A percentile compares a stretch with the other conserved stretches of the same genome.
Evolutionary conservation across 352 stramenopile species (phyloP).

Genomic region (Bremia lactucae): DNA sequence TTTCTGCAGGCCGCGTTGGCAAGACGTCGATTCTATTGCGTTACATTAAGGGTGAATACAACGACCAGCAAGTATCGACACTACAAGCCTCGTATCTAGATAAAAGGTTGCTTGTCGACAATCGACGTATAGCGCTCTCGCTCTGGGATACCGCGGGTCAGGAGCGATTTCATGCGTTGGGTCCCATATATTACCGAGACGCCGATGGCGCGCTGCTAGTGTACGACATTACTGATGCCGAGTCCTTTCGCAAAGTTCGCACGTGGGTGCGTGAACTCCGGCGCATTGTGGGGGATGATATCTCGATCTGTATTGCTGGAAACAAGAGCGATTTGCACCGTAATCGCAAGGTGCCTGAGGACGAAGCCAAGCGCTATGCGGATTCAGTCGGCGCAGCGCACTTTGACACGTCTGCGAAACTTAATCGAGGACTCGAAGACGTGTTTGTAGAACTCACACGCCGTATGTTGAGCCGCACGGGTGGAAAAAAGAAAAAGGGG

Average conservation of each 20-base stretch:
- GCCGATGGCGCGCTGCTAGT: conserved; percentile 83
- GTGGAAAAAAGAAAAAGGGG: conserved; percentile 69
- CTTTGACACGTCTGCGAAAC: conserved; percentile 87
- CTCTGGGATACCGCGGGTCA: conserved; percentile 85
- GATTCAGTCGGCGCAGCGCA: conserved; percentile 80
- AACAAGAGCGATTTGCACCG: conserved; percentile 90
- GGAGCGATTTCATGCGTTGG: conserved; percentile 81
- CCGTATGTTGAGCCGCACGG: conserved; percentile 58
- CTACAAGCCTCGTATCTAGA: conserved; percentile 91
- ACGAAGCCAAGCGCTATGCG: conserved; percentile 78
- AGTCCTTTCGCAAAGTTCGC: conserved; percentile 87
- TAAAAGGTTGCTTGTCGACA: conserved; percentile 83
- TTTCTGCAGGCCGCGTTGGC: conserved; percentile 77
- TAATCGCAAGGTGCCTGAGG: conserved; percentile 78
- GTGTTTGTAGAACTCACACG: conserved; percentile 86
- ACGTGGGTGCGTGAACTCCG: conserved; percentile 90
- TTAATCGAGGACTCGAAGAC: conserved; percentile 87
- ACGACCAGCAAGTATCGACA: conserved; percentile 87
- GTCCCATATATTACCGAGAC: conserved; percentile 87
- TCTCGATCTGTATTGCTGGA: conserved; percentile 86
- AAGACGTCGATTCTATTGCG: conserved; percentile 92
- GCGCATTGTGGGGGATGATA: conserved; percentile 85
- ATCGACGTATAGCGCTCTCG: conserved; percentile 64
- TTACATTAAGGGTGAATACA: conserved; percentile 90
- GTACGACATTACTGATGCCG: conserved; percentile 88